Base-by-base conservation (phyloP, 208 protist genomes). In the Angomonas ambiguus region DNA sequence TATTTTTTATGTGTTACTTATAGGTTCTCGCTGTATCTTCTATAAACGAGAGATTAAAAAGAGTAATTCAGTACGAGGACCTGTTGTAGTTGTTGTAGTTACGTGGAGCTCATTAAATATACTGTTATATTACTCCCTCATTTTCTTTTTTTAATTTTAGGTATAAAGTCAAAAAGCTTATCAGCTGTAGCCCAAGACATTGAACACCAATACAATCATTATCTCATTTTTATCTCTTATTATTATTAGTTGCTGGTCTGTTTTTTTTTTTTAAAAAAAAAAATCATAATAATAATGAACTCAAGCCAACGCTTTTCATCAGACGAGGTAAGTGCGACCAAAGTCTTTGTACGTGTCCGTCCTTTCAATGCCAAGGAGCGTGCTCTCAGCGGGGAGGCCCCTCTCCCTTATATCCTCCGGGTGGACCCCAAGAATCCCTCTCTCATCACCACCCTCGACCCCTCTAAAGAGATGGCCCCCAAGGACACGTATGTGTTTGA, bases 321-420 rank as follows among this genome's bases (percentile, higher is more conserved):
- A 32, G 60, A 70, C 16, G 82, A 83, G 31, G 67, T 49, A 16
- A 82, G 74, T n/a, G 72, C 79, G 20, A 83, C 77, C 0, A 84
- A 80, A 34, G 85, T 94, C 1, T 94, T 86, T 68, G 82, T 94
- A 0, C 87, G 87, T 27, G 79, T 94, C 24, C 77, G 87, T 1
- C 87, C 87, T 13, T 88, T 94, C 63, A 84, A 69, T 42, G 67
- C 71, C 49, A 64, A 66, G 20, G 82, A 88, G 65, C 73, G 68
- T 3, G 24, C 25, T 32, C 49, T 67, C 48, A 32, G 48, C 24
- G 45, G 20, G 3, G 16, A 53, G 10, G 20, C 45, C 67, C 32
- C 2, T 35, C 48, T 62, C 6, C 28, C 53, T 5, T 59, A 35
- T 28, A 27, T 82, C 20, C 74, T 94, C 2, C 67, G 67, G 1